phyloP scores from a whole-genome alignment of 352 stramenopile species.

The Thalassiosira allenii region DNA sequence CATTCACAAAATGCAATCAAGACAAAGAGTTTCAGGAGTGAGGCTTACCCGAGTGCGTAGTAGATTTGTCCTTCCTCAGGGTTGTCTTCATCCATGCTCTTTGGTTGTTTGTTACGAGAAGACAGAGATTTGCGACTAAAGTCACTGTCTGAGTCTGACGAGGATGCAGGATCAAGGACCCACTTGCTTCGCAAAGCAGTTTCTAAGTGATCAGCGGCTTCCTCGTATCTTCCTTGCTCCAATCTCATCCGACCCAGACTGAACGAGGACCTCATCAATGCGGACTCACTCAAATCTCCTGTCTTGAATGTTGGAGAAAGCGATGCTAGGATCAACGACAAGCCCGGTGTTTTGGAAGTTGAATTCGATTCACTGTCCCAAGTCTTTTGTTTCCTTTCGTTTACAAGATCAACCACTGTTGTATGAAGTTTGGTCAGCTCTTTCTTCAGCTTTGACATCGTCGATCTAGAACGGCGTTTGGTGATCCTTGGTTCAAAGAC shows the following conservation, averaged over 20 bases:
- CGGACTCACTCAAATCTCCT: slow-evolving; percentile 47
- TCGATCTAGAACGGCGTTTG: slow-evolving; percentile 21
- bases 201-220: slow-evolving; percentile 63
- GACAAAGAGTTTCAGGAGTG: too few species aligned
- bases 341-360: slow-evolving; percentile 28
- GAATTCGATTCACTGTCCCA: slow-evolving; percentile 22
- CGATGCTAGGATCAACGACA: slow-evolving; percentile 44
- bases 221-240: slow-evolving; percentile 52
- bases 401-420: slow-evolving; percentile 51
- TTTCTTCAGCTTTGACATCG: slow-evolving; percentile 52
- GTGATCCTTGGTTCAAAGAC: slow-evolving; percentile 30
- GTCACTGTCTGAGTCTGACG: slow-evolving; percentile 65
- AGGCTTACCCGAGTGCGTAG: slow-evolving; percentile 50
- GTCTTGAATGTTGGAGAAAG: slow-evolving; percentile 47
- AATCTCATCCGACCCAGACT: slow-evolving; percentile 47
- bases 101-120: slow-evolving; percentile 32
- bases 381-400: slow-evolving; percentile 48
- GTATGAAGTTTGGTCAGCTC: slow-evolving; percentile 60
- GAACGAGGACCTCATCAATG: slow-evolving; percentile 62
- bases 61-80: slow-evolving; percentile 67
- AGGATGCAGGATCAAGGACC: slow-evolving; percentile 62
- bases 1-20: too few species aligned
- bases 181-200: slow-evolving; percentile 59
- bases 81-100: slow-evolving; percentile 55
- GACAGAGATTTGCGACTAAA: slow-evolving; percentile 45